These are phyloP conservation scores for Cercospora janseana DNA, from an alignment of 2,329 filamentous ascomycete genomes.

Conservation along the genomic window DNA sequence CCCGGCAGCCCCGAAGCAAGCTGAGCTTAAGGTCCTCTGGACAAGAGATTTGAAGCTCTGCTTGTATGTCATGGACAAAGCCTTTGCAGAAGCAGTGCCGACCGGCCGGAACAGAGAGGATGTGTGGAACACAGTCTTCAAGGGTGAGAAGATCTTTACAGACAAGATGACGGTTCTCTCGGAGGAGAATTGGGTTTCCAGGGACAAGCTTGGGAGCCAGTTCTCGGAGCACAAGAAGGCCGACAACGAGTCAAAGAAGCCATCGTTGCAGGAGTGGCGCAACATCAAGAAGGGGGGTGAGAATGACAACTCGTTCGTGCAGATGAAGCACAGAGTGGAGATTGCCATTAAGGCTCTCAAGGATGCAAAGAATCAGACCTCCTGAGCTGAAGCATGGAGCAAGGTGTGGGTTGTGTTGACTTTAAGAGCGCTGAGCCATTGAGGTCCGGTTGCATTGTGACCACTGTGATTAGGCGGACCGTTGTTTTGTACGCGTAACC, in stretches of 20 bases:
- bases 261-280: neutral
- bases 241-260: neutral
- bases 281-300: neutral
- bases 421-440: no score
- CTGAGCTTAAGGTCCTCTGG: neutral
- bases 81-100: neutral
- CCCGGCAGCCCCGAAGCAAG: no score
- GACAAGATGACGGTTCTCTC: neutral
- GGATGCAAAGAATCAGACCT: neutral
- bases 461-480: no score
- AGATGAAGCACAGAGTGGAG: neutral
- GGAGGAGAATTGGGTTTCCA: neutral
- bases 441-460: no score
- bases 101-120: neutral
- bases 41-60: neutral
- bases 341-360: neutral
- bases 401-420: no score
- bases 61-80: neutral
- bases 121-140: neutral
- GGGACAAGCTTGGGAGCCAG: neutral
- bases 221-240: neutral
- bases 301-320: neutral
- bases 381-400: neutral
- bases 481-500: no score
- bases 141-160: neutral